Base-by-base conservation (phyloP, 306 rosid genomes). In the Quercus variabilis region DNA sequence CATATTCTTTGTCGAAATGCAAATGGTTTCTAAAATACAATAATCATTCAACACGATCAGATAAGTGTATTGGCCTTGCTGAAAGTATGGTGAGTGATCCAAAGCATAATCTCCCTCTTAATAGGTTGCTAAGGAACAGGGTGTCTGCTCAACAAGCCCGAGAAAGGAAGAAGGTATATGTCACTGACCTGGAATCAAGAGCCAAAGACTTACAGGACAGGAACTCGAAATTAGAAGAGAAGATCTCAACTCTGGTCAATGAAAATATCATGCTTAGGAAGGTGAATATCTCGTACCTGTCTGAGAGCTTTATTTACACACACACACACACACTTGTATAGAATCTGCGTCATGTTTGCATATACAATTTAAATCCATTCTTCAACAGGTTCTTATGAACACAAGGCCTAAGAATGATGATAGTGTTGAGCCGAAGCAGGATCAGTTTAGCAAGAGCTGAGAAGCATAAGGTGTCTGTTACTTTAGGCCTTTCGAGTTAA, bases 91-190 rank as follows among this genome's bases (percentile, higher is more conserved):
- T 49, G 54, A 60, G 17, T 60, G 31, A 60, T 60, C 30, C 15
- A 14, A 60, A 60, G 31, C 33, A 60, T 60, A 11, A n/a, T 3
- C 13, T 51, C 25, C 25, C 54, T 64, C 33, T 67, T 30, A 26
- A 56, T 74, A 91, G 94, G 81, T 80, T 93, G 82, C 80, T 93
- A 60, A 89, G 96, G 79, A 93, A 93, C 69, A 91, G 97, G 74
- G 97, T 93, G 25, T 93, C 97, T 19, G 96, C 97, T 1, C 97
- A 93, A 79, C 96, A 93, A 78, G 97, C 97, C 19, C 84, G 97
- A 49, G 97, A 93, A 52, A 91, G 97, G 64, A 93, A 93, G 81
- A 93, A 89, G 82, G 90, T 87, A 0, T 93, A 93, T 51, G 88
- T 93, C 63, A 91, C 78, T 84, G 97, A 91, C 1, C 78, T 93